Base-by-base conservation (phyloP, 495 filamentous ascomycete species). In the Cairneyella variabilis region DNA sequence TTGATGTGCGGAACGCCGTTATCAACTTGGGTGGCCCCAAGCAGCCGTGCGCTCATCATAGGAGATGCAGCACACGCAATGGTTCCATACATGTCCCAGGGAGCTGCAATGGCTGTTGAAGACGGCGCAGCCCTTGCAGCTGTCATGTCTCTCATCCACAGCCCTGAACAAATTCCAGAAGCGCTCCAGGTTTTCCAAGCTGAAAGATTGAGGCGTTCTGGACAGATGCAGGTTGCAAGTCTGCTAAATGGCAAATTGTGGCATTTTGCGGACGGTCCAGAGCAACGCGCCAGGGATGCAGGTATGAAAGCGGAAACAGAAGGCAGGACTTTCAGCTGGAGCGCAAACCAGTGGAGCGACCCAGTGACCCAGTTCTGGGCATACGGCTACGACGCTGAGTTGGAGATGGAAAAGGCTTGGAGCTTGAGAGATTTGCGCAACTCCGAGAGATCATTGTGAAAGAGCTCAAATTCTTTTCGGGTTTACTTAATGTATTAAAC, bases 11-110 rank as follows among this genome's bases (percentile, higher is more conserved):
- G 65, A 1, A 45, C 48, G 0, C 47, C 61, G 0, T 54, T 78
- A 3, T 0, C 28, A 3, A 66, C 48, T 4, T 76, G 76, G 73
- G 48, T 62, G 10, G 46, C 55, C 3, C 48, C 57, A 17, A 53
- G 48, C 8, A 62, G 59, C 3, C 69, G 66, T 37, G 23, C 72
- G 1, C 34, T 76, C 0, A 66, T 79, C 3, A 39, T 77, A 0
- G 64, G 76, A 14, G 76, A 80, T 50, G 76, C 74, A 6, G 75
- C 75, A 14, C 76, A 78, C 59, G 66, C 76, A 1, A 77, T 79
- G 73, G 61, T 77, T 2, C 52, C 57, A 0, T 59, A 58, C 26
- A 48, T 62, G 54, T 50, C 50, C 3, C 50, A 58, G 41, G 54
- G 58, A 6, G 63, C 55, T 12, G 61, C 61, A 1, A 56, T 64